A percentile compares a stretch with the other conserved stretches of the same genome.
These are phyloP conservation scores for Endoconidiophora laricicola DNA, from an alignment of 2,329 filamentous ascomycete species.

Conservation along the genomic window DNA sequence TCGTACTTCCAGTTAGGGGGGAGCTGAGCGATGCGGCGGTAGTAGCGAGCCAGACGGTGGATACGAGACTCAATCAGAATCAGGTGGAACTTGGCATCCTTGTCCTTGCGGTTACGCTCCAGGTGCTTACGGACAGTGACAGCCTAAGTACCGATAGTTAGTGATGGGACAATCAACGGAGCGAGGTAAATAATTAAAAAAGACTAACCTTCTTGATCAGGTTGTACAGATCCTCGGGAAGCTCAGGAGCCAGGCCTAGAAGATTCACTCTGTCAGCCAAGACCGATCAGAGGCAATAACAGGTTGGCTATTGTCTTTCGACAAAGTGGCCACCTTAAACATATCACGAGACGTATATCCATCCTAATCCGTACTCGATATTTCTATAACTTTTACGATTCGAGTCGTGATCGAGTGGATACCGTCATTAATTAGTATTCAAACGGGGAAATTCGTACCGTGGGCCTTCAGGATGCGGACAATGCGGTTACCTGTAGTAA, in stretches of 20 bases:
- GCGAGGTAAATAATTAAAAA: not conserved
- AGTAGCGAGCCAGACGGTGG: constrained; percentile 98
- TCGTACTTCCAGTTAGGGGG: constrained; percentile 98
- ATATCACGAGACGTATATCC: constrained; percentile 9
- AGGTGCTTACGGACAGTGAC: constrained; percentile 99
- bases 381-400: constrained; percentile 7
- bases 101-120: constrained; percentile 99
- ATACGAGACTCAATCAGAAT: constrained; percentile 99
- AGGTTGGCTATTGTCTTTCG: constrained; percentile 9
- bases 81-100: constrained; percentile 99
- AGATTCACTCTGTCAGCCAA: constrained; percentile 84
- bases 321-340: constrained; percentile 12
- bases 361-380: constrained; percentile 10
- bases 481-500: constrained; percentile 85
- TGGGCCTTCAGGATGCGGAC: constrained; percentile 95
- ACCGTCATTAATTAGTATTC: constrained; percentile 17
- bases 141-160: constrained; percentile 38
- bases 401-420: constrained; percentile 15
- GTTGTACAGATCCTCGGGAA: constrained; percentile 99
- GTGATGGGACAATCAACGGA: not conserved
- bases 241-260: constrained; percentile 91
- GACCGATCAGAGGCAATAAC: constrained; percentile 72
- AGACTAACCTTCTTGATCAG: constrained; percentile 91
- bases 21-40: constrained; percentile 81
- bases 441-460: constrained; percentile 53